Evolutionary conservation across 2,329 filamentous ascomycete species (phyloP).

Genomic region (Thermoascus crustaceus): DNA sequence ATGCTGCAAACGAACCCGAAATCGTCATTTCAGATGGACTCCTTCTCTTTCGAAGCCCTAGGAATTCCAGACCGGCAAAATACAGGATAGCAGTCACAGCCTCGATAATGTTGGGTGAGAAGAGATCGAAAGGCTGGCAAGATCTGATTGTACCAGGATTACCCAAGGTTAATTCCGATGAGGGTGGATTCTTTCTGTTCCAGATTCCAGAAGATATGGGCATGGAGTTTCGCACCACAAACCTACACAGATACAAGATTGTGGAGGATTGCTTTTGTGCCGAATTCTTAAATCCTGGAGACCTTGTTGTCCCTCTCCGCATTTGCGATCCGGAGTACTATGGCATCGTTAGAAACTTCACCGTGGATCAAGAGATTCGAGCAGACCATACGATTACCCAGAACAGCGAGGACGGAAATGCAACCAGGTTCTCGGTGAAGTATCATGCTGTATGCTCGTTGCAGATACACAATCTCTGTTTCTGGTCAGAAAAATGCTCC

Average conservation of each 20-base stretch:
- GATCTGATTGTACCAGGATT: constrained; percentile 21
- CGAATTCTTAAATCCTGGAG: constrained; percentile 16
- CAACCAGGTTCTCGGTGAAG: constrained; percentile 11
- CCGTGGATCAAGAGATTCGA: constrained; percentile 18
- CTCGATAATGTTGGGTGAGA: constrained; percentile 11
- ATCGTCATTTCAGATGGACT: constrained; percentile 12
- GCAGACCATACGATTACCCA: constrained; percentile 4
- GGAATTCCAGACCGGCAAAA: constrained; percentile 6
- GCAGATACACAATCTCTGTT: constrained; percentile 18
- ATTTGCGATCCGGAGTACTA: constrained; percentile 18
- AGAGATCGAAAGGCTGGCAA: constrained; percentile 18
- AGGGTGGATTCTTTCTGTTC: constrained; percentile 23
- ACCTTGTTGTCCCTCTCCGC: constrained; percentile 21
- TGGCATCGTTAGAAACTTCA: constrained; percentile 23
- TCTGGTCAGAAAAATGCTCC: constrained; percentile 25
- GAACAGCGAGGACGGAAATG: no score
- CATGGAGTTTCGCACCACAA: constrained; percentile 22
- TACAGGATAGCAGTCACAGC: constrained; percentile 17
- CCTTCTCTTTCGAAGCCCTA: constrained; percentile 13
- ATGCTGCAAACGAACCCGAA: constrained; percentile 9
- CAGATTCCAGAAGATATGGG: constrained; percentile 18
- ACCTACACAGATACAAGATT: constrained; percentile 17
- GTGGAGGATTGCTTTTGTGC: constrained; percentile 23
- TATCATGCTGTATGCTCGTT: constrained; percentile 24
- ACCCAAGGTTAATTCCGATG: constrained; percentile 16